A percentile compares a stretch with the other conserved stretches of the same genome.
Conservation (phyloP, 1,284 basidiomycete species). For the Leccinum olivaceoglutinosum region DNA sequence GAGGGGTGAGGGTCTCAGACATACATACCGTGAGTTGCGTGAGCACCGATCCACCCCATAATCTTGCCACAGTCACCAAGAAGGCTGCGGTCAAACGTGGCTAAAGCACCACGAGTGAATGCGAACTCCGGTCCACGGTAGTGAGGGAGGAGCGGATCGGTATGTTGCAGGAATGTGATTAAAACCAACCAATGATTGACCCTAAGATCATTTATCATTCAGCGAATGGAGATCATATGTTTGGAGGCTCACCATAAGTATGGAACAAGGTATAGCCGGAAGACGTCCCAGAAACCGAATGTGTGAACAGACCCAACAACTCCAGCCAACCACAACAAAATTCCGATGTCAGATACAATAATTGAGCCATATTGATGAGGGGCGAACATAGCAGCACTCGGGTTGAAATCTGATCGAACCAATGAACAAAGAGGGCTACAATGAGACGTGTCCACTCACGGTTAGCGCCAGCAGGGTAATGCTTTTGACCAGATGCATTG, state of each 20-base stretch:
- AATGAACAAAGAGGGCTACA: constrained; percentile 1
- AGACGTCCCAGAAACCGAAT: constrained; percentile 72
- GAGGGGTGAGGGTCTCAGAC: constrained; percentile 65
- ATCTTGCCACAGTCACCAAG: constrained; percentile 73
- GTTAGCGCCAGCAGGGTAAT: constrained; percentile 81
- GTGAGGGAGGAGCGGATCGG: constrained; percentile 91
- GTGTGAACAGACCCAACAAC: constrained; percentile 57
- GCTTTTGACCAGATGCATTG: constrained; percentile 87
- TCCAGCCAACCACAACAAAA: constrained; percentile 67
- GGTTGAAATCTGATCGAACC: constrained; percentile 67
- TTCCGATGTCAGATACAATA: constrained; percentile 81
- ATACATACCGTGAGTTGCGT: constrained; percentile 75
- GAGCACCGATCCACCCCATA: constrained; percentile 76
- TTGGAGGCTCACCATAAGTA: constrained; percentile 71
- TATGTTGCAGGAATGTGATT: constrained; percentile 97
- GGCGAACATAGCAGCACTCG: constrained; percentile 79
- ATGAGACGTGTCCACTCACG: constrained; percentile 47
- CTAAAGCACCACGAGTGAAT: constrained; percentile 91
- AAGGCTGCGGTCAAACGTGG: constrained; percentile 88
- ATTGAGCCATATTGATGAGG: constrained; percentile 80
- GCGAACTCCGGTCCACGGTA: constrained; percentile 90
- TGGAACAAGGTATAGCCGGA: constrained; percentile 81
- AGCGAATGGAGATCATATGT: background rate
- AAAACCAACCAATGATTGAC: constrained; percentile 88
- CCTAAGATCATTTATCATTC: constrained; percentile 29